phyloP scores from a whole-genome alignment of 1,139 yeast genomes.

The Blastobotrys arbuscula region DNA sequence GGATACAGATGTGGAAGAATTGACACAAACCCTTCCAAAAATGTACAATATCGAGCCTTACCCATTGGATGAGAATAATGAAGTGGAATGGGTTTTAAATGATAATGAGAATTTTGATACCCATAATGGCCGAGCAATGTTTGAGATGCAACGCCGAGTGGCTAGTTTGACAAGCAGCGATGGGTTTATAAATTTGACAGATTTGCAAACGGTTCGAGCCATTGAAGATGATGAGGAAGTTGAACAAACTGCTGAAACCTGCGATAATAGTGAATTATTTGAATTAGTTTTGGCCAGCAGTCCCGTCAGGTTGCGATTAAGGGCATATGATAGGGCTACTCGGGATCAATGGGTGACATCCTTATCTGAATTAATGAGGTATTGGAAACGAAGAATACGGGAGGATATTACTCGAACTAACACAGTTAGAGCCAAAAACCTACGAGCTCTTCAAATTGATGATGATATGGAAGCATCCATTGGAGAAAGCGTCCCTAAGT shows the following conservation, averaged over 20 bases:
- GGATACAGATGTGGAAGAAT: constrained; percentile 21
- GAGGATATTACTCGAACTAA: constrained; percentile 41
- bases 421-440: constrained; percentile 43
- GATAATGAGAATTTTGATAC: constrained; percentile 40
- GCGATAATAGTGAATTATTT: constrained; percentile 40
- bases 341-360: constrained; percentile 64
- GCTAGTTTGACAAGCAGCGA: constrained; percentile 53
- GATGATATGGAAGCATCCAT: constrained; percentile 57
- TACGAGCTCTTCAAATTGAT: constrained; percentile 43
- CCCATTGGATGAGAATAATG: constrained; percentile 38
- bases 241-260: constrained; percentile 27
- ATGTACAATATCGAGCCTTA: constrained; percentile 49
- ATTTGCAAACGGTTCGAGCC: constrained; percentile 31
- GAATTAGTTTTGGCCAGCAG: constrained; percentile 49
- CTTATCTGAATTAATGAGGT: constrained; percentile 42
- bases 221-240: constrained; percentile 1
- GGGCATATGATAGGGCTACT: constrained; percentile 47
- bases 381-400: constrained; percentile 52
- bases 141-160: constrained; percentile 59
- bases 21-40: constrained; percentile 32
- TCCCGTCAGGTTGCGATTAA: constrained; percentile 39
- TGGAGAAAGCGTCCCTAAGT: constrained; percentile 43
- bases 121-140: constrained; percentile 53
- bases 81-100: constrained; percentile 54
- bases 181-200: constrained; percentile 55